Evolutionary conservation across 192 early-diverging fungal species (phyloP).

Genomic region (Coemansia furcata): DNA sequence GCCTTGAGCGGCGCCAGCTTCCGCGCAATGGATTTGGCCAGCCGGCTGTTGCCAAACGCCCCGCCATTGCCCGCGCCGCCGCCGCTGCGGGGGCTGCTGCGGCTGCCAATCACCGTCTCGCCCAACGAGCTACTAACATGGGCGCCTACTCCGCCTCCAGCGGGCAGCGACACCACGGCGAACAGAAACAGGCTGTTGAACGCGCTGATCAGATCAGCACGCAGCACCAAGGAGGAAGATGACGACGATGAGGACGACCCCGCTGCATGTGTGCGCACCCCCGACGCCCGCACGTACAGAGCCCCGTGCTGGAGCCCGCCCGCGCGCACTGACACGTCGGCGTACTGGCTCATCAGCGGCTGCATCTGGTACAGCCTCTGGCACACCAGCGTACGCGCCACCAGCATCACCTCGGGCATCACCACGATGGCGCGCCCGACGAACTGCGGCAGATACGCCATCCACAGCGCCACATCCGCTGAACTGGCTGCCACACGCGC

Average conservation of each 20-base stretch:
- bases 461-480: slow-evolving; percentile 34
- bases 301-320: background rate
- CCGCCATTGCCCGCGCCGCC: background rate
- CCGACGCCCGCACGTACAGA: slow-evolving; percentile 12
- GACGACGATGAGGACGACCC: background rate
- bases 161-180: slow-evolving; percentile 38
- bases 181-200: slow-evolving; percentile 43
- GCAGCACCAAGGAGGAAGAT: background rate
- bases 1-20: slow-evolving; percentile 48
- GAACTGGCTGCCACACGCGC: slow-evolving; percentile 39
- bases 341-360: slow-evolving; percentile 50
- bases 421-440: slow-evolving; percentile 38
- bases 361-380: slow-evolving; percentile 53
- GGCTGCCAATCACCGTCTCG: slow-evolving; percentile 10
- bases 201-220: slow-evolving; percentile 27
- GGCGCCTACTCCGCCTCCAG: slow-evolving; percentile 3
- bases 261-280: background rate
- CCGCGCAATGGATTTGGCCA: slow-evolving; percentile 51
- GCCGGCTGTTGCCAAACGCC: slow-evolving; percentile 18
- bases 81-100: slow-evolving; percentile 14
- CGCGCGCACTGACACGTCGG: slow-evolving; percentile 36
- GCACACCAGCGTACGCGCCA: slow-evolving; percentile 45
- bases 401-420: slow-evolving; percentile 43
- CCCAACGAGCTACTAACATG: background rate
- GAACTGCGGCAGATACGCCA: slow-evolving; percentile 31